phyloP scores from a whole-genome alignment of 2,329 filamentous ascomycete species.

The Trichoderma afroharzianum region DNA sequence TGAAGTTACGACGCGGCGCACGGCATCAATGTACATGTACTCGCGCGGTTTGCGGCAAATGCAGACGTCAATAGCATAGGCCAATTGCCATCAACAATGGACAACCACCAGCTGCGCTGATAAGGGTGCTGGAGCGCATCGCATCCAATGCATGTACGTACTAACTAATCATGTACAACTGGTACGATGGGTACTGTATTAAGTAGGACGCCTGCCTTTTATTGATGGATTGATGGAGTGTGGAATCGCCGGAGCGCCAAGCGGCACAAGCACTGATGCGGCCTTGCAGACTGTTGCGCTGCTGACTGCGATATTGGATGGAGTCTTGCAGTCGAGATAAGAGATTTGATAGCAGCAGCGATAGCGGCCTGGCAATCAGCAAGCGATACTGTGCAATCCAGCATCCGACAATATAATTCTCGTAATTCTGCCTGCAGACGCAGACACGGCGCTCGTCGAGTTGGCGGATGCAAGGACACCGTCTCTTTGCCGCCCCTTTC shows the following conservation, averaged over 20 bases:
- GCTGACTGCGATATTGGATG: background rate
- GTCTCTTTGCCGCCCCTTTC: slow-evolving; percentile 6
- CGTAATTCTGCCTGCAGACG: background rate
- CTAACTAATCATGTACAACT: background rate
- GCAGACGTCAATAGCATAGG: background rate
- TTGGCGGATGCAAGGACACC: slow-evolving; percentile 14
- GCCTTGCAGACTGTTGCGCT: background rate
- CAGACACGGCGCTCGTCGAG: background rate
- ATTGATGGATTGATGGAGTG: background rate
- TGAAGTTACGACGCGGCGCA: background rate
- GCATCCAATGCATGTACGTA: background rate
- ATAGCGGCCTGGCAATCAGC: slow-evolving; percentile 1
- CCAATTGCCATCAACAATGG: background rate
- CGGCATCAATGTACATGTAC: background rate
- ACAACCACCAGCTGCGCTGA: background rate
- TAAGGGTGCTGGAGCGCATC: slow-evolving; percentile 10
- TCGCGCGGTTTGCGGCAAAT: background rate
- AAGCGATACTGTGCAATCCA: background rate
- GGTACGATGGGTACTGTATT: background rate
- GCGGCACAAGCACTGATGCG: background rate
- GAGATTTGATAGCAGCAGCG: background rate
- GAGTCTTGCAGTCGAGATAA: background rate
- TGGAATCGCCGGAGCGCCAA: background rate
- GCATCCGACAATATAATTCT: background rate
- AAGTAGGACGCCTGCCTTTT: background rate